Evolutionary conservation across 768 basidiomycete species (phyloP), one percentile per base, ranked within the genome.

Genomic region (Mycena latifolia): DNA sequence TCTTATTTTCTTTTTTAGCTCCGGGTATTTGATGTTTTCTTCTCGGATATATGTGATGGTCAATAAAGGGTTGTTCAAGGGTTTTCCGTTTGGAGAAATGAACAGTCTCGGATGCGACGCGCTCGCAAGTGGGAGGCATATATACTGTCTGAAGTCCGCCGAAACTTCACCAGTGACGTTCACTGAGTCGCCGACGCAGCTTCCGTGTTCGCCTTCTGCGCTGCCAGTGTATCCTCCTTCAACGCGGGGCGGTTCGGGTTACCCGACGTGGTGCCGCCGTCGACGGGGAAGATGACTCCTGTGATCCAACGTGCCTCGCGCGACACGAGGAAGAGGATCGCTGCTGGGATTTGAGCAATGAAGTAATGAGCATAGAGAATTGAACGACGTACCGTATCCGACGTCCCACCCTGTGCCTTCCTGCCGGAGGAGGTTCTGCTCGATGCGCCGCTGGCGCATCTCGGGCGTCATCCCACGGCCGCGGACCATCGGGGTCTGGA

Each of bases 391-490:
- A 22, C 81, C 81, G 45, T 78, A 75, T 17, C 80, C 82, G 14
- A 75, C 71, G 59, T 83, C 81, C 82, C 82, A 83, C 5, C 77
- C 82, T 66, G 82, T 82, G 18, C 81, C 82, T 66, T 83, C 82
- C 5, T 80, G 81, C 41, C 79, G 72, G 3, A 83, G 66, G 8
- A 83, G 74, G 52, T 78, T 82, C 15, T 78, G 71, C 28, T 78
- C 74, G 14, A 77, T 71, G 11, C 81, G 76, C 5, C 74, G 77
- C 29, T 82, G 78, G 14, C 82, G 77, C 54, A 80, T 71, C 17
- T 78, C 78, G 3, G 74, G 68, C 5, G 77, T 55, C 75, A 83
- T 81, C 0, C 80, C 77, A 9, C 63, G 65, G n/a, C 73, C 76
- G 48, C 76, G 80, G 5, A 83, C 67, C 82, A 82, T 82, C 6